A percentile compares a stretch with the other conserved stretches of the same genome.
These are phyloP conservation scores for Trypanosoma caninum DNA, from an alignment of 208 protist genomes.

Conservation along the genomic window DNA sequence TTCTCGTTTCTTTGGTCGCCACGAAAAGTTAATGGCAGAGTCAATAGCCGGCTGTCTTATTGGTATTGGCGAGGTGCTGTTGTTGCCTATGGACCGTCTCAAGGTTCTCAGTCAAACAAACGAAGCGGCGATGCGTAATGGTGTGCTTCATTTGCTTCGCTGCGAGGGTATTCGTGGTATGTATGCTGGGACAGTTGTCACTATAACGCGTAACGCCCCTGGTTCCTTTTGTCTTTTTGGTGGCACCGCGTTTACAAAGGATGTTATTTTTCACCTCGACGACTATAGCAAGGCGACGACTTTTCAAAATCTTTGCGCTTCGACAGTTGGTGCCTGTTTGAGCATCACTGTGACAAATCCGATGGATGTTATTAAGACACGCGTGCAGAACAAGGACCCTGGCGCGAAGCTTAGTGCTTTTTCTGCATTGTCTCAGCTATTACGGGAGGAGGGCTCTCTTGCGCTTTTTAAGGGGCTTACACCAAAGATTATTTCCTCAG, in stretches of 20 bases:
- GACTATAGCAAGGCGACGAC: constrained; percentile 78
- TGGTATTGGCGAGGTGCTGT: constrained; percentile 83
- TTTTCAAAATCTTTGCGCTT: constrained; percentile 85
- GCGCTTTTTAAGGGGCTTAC: constrained; percentile 91
- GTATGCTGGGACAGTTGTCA: constrained; percentile 83
- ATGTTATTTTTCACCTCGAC: constrained; percentile 69
- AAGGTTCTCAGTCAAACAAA: constrained; percentile 92
- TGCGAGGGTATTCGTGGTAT: constrained; percentile 80
- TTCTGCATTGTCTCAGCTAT: constrained; percentile 37
- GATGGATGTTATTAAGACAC: constrained; percentile 94
- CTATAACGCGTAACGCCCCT: constrained; percentile 85
- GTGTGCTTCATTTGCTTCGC: constrained; percentile 60
- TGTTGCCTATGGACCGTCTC: constrained; percentile 88
- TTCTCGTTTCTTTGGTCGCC: constrained; percentile 48
- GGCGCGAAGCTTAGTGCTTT: constrained; percentile 48
- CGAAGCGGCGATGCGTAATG: constrained; percentile 59
- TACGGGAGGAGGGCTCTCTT: constrained; percentile 70
- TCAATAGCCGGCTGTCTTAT: constrained; percentile 81
- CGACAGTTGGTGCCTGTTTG: constrained; percentile 73
- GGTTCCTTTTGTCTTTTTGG: constrained; percentile 91
- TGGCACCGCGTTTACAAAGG: constrained; percentile 86
- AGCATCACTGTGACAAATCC: constrained; percentile 88
- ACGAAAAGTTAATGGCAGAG: constrained; percentile 67
- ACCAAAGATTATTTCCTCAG: constrained; percentile 80
- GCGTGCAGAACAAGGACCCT: constrained; percentile 74